Base-by-base conservation (phyloP, 140 eudicot species). In the Bidens hawaiensis region DNA sequence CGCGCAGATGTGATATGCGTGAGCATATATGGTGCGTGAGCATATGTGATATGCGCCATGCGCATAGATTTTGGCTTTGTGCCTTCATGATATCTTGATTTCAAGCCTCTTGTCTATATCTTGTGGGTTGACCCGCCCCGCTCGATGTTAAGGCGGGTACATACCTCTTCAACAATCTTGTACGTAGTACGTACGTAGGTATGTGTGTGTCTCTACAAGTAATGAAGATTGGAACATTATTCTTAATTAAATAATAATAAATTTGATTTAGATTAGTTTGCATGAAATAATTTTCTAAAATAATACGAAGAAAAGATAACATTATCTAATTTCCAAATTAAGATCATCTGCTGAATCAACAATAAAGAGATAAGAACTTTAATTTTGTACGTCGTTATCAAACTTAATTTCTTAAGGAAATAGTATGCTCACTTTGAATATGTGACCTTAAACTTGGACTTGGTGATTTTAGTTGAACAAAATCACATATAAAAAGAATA, bases 321-420 rank as follows among this genome's bases (percentile, higher is more conserved):
- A 51, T 0, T 12, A 23, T 24, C 58, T 51, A 51, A 51, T 51
- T 23, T 51, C 33, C 16, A 51, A 23, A 1, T 23, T 23, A 50
- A 21, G 17, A 3, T 17, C 1, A 1, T n/a, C n/a, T n/a, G 24
- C 22, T 49, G 7, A 50, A 50, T 50, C 58, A 51, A 51, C 17
- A 14, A 14, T 26, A 25, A 26, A 5, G 5, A 5, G 60, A 53
- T 26, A 53, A 14, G 38, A 53, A 25, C n/a, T 53, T 25, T 49
- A 2, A 25, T 25, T 53, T 53, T 53, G 43, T 30, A 43, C n/a
- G 62, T 56, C 62, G 16, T 56, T 56, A 30, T 56, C 62, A 56
- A 56, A 56, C 45, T 56, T 53, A 26, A 25, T 53, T 56, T 56
- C 62, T 16, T 1, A 30, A 28, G 25, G 4, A 30, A 56, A 6